Percentiles rank a stretch among this genome's conserved stretches.
phyloP scores from a whole-genome alignment of 805 yeast species.

The Saccharomyces cerevisiae region DNA sequence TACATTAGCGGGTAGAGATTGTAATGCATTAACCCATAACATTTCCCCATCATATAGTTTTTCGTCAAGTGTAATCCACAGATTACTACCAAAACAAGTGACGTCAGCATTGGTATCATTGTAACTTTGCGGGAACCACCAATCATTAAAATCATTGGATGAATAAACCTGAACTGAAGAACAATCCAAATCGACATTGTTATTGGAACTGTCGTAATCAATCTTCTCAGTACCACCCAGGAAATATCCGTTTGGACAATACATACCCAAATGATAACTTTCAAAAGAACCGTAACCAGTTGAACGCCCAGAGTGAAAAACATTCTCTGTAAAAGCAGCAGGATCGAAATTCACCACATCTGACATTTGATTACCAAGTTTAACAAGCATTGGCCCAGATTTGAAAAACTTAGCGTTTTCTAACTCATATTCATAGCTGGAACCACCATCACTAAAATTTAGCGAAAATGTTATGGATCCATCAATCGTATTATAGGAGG shows the following conservation, averaged over 20 bases:
- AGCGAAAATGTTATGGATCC: conserved; percentile 28
- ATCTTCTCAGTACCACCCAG: conserved; percentile 24
- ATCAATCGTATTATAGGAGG: conserved; percentile 12
- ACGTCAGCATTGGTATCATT: conserved; percentile 11
- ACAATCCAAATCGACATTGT: conserved; percentile 31
- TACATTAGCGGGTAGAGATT: conserved; percentile 16
- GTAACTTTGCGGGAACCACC: conserved; percentile 25
- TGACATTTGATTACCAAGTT: conserved; percentile 20
- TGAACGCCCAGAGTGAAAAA: conserved; percentile 24
- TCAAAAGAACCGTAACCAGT: conserved; percentile 29
- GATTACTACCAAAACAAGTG: conserved; percentile 18
- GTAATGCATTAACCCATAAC: conserved; percentile 30
- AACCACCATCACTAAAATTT: conserved; percentile 32
- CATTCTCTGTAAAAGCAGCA: conserved; percentile 8
- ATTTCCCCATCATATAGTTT: conserved; percentile 21
- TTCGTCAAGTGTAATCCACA: conserved; percentile 15
- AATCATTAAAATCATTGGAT: conserved; percentile 29
- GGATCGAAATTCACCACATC: conserved; percentile 25
- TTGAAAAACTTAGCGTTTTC: conserved; percentile 25
- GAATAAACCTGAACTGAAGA: conserved; percentile 17
- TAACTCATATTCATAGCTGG: conserved; percentile 25
- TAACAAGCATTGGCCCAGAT: conserved; percentile 25
- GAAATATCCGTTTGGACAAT: conserved; percentile 27
- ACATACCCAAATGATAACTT: conserved; percentile 29
- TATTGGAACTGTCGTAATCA: conserved; percentile 27